phyloP scores from a whole-genome alignment of 2,329 filamentous ascomycete species.

The Onygenales sp. region DNA sequence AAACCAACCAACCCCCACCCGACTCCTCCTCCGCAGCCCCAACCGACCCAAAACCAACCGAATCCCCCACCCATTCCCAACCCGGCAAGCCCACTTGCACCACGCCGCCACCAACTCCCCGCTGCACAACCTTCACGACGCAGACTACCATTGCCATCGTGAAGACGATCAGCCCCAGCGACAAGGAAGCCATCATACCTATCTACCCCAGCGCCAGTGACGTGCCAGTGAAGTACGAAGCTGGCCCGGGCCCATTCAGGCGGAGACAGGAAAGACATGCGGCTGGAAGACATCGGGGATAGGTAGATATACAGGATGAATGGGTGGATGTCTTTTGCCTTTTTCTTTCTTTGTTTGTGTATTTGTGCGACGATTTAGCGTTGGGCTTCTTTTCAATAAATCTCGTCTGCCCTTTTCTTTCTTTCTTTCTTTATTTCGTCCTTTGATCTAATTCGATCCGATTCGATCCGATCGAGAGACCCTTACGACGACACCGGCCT shows the following conservation, averaged over 20 bases:
- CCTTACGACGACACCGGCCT: too few relatives aligned
- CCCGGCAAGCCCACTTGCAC: background rate
- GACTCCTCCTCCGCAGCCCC: background rate
- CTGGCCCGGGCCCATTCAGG: background rate
- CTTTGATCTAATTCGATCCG: too few relatives aligned
- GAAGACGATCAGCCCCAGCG: background rate
- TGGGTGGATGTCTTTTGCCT: too few relatives aligned
- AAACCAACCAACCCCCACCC: background rate
- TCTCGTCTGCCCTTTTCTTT: too few relatives aligned
- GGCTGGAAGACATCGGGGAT: too few relatives aligned
- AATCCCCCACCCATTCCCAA: background rate
- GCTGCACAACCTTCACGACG: conserved; percentile 1
- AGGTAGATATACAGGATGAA: too few relatives aligned
- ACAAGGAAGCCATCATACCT: background rate
- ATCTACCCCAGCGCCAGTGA: background rate
- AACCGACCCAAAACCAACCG: background rate
- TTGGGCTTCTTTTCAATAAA: too few relatives aligned
- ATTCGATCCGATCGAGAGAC: too few relatives aligned
- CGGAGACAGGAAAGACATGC: too few relatives aligned
- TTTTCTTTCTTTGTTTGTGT: too few relatives aligned
- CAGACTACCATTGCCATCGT: background rate
- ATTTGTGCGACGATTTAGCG: too few relatives aligned
- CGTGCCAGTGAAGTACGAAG: background rate
- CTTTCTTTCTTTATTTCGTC: too few relatives aligned
- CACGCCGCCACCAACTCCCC: background rate